These are phyloP conservation scores for Dendrocalamus sinicus DNA, from an alignment of 176 grass and related monocot species.

Conservation along the genomic window DNA sequence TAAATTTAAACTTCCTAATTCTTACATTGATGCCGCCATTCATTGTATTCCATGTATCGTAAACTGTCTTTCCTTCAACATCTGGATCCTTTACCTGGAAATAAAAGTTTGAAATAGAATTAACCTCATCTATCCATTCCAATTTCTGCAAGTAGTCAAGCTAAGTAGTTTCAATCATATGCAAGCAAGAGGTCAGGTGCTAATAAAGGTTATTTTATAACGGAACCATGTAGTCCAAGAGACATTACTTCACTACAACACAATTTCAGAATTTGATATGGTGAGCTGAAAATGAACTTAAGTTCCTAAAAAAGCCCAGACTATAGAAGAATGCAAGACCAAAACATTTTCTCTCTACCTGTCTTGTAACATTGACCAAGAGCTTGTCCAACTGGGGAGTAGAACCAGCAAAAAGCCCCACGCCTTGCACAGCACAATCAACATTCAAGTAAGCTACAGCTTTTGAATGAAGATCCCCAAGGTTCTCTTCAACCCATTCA, in stretches of 20 bases:
- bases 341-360: slow-evolving; percentile 55
- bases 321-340: slow-evolving; percentile 30
- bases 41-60: slow-evolving; percentile 75
- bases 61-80: slow-evolving; percentile 63
- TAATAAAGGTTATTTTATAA: slow-evolving; percentile 4
- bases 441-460: slow-evolving; percentile 97
- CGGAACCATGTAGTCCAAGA: background rate
- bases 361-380: slow-evolving; percentile 71
- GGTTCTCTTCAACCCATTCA: slow-evolving; percentile 93
- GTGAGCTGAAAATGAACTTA: slow-evolving; percentile 18
- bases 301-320: slow-evolving; percentile 10
- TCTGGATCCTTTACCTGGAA: slow-evolving; percentile 92
- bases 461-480: slow-evolving; percentile 83
- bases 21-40: slow-evolving; percentile 72
- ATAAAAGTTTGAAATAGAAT: slow-evolving; percentile 28
- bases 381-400: slow-evolving; percentile 91
- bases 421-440: slow-evolving; percentile 97
- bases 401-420: slow-evolving; percentile 73
- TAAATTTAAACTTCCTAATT: slow-evolving; percentile 14
- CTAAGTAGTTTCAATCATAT: slow-evolving; percentile 22
- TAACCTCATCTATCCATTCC: background rate
- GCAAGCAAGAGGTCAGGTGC: slow-evolving; percentile 8
- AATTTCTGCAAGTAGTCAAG: background rate
- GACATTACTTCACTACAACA: background rate
- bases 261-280: background rate